phyloP scores from a whole-genome alignment of 1,284 basidiomycete species.

The Melampsora americana region DNA sequence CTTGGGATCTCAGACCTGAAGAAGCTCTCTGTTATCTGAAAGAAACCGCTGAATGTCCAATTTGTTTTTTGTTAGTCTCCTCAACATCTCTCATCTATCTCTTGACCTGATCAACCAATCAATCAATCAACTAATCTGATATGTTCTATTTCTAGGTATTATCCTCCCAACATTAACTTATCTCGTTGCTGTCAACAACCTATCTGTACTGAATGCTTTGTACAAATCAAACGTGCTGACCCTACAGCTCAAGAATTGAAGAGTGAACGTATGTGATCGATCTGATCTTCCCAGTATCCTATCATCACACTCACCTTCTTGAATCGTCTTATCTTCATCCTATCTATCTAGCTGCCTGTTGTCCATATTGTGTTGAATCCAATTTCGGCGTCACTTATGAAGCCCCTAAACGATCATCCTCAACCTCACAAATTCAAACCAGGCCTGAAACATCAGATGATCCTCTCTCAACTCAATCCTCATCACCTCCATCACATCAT shows the following conservation, averaged over 20 bases:
- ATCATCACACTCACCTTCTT: conserved; percentile 61
- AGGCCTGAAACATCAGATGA: background rate
- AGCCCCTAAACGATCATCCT: conserved; percentile 73
- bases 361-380: conserved; percentile 93
- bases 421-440: conserved; percentile 52
- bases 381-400: conserved; percentile 92
- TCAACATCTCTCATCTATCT: conserved; percentile 45
- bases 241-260: conserved; percentile 61
- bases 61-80: conserved; percentile 86
- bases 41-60: conserved; percentile 92
- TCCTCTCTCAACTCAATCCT: background rate
- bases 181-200: conserved; percentile 97
- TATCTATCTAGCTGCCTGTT: conserved; percentile 64
- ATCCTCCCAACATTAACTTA: conserved; percentile 90
- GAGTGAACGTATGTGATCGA: conserved; percentile 63
- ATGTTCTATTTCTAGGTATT: conserved; percentile 67
- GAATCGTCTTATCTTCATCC: conserved; percentile 50
- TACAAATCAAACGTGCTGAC: conserved; percentile 94
- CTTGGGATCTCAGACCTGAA: conserved; percentile 36
- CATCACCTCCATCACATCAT: background rate
- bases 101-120: conserved; percentile 26
- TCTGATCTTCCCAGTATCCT: conserved; percentile 59
- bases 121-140: too few species aligned
- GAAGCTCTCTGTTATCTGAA: conserved; percentile 64
- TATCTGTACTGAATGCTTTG: conserved; percentile 98